These are phyloP conservation scores for Monosporozyma siamensis DNA, from an alignment of 805 yeast species.

Conservation along the genomic window DNA sequence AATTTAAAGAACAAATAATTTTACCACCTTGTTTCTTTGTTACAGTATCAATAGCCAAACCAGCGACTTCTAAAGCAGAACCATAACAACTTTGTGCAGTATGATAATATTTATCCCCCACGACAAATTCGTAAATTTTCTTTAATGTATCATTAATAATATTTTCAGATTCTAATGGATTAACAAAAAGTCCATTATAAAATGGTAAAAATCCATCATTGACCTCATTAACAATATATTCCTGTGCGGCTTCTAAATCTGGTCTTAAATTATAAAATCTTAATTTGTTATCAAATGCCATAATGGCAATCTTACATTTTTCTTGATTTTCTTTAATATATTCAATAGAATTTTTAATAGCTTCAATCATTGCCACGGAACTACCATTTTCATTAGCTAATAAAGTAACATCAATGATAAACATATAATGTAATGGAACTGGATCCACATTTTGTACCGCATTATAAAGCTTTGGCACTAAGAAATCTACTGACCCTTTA, in stretches of 20 bases:
- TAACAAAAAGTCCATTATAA: slow-evolving; percentile 66
- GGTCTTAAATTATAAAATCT: slow-evolving; percentile 66
- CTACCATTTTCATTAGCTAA: slow-evolving; percentile 50
- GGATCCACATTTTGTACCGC: slow-evolving; percentile 34
- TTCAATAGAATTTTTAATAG: slow-evolving; percentile 49
- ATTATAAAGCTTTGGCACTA: slow-evolving; percentile 69
- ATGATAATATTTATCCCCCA: slow-evolving; percentile 22
- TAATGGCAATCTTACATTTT: slow-evolving; percentile 53
- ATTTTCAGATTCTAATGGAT: slow-evolving; percentile 55
- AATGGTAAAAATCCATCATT: slow-evolving; percentile 62
- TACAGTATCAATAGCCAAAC: slow-evolving; percentile 44
- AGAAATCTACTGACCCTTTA: slow-evolving; percentile 75
- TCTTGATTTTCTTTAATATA: slow-evolving; percentile 26
- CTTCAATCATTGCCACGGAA: slow-evolving; percentile 48
- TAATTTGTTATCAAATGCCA: slow-evolving; percentile 63
- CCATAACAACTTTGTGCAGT: slow-evolving; percentile 62
- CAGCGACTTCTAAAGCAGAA: slow-evolving; percentile 64
- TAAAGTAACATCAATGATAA: slow-evolving; percentile 63
- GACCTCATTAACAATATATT: slow-evolving; percentile 57
- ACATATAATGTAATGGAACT: slow-evolving; percentile 55
- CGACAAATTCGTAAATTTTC: slow-evolving; percentile 33
- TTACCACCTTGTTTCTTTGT: slow-evolving; percentile 69
- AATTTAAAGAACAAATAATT: slow-evolving; percentile 55
- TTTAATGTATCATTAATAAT: slow-evolving; percentile 62
- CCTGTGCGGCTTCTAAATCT: slow-evolving; percentile 44